phyloP scores from a whole-genome alignment of 2,329 filamentous ascomycete species.

The Ceratocystis diversiconidia region DNA sequence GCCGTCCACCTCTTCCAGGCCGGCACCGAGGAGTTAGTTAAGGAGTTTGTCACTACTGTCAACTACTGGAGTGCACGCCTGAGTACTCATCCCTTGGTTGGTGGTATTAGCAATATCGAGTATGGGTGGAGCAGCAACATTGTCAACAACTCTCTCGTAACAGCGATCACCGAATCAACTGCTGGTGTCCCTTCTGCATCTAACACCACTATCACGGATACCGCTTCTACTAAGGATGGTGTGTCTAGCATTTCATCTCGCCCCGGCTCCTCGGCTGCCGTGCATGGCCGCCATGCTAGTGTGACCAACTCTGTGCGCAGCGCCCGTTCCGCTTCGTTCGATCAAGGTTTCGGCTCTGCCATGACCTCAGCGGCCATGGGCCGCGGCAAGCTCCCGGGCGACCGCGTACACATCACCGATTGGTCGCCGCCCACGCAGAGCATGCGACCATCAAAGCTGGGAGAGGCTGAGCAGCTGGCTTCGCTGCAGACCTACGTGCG shows the following conservation, averaged over 20 bases:
- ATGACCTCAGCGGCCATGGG: slow-evolving; percentile 31
- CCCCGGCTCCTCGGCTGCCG: slow-evolving; percentile 33
- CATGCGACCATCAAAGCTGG: slow-evolving; percentile 66
- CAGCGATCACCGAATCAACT: slow-evolving; percentile 32
- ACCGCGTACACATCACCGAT: slow-evolving; percentile 69
- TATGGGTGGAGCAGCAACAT: slow-evolving; percentile 90
- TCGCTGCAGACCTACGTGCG: slow-evolving; percentile 66
- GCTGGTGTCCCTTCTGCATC: slow-evolving; percentile 21
- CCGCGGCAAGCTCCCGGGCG: slow-evolving; percentile 58
- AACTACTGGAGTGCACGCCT: slow-evolving; percentile 97
- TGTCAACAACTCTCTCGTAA: slow-evolving; percentile 45
- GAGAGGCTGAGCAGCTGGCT: slow-evolving; percentile 68
- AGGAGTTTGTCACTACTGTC: slow-evolving; percentile 83
- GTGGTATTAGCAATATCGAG: slow-evolving; percentile 91
- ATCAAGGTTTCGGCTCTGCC: slow-evolving; percentile 38
- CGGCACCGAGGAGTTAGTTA: slow-evolving; percentile 84
- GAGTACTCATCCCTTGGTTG: slow-evolving; percentile 82
- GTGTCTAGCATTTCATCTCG: slow-evolving; percentile 27
- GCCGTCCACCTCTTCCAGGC: slow-evolving; percentile 98
- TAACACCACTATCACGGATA: slow-evolving; percentile 24
- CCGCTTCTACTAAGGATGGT: slow-evolving; percentile 25
- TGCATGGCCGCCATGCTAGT: slow-evolving; percentile 29
- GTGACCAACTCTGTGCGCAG: slow-evolving; percentile 26
- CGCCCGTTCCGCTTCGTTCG: slow-evolving; percentile 44
- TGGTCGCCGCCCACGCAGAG: slow-evolving; percentile 85